These are phyloP conservation scores for Beauveria scarabaeidicola DNA, from an alignment of 2,329 filamentous ascomycete species.

Conservation along the genomic window DNA sequence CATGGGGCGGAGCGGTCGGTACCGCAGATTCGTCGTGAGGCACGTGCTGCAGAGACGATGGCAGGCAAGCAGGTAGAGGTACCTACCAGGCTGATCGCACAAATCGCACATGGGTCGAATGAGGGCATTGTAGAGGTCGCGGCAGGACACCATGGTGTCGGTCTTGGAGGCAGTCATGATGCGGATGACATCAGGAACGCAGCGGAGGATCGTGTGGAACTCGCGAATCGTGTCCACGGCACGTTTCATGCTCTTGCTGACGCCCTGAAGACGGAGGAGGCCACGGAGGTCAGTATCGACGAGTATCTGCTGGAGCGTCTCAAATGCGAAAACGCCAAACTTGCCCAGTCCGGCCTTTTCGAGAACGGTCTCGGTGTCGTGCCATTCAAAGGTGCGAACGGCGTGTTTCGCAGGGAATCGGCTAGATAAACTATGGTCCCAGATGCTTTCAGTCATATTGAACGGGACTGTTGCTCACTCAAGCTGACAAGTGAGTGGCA, in stretches of 20 bases:
- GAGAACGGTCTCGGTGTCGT: neutral
- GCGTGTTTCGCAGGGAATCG: neutral
- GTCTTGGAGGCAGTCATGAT: neutral
- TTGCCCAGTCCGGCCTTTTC: neutral
- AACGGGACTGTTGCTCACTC: neutral
- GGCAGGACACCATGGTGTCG: neutral
- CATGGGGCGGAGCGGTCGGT: neutral
- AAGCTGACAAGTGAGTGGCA: neutral
- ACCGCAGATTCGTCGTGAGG: neutral
- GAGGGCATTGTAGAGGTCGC: neutral
- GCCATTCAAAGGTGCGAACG: neutral
- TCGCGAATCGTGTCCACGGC: neutral
- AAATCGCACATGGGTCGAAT: neutral
- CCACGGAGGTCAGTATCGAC: neutral
- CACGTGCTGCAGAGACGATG: neutral
- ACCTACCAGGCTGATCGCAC: neutral
- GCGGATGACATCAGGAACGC: neutral
- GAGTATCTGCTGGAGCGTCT: neutral
- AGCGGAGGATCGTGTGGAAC: neutral
- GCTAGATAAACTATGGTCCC: neutral
- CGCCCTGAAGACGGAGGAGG: neutral
- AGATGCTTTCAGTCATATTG: neutral
- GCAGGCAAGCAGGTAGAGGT: slow-evolving; percentile 2
- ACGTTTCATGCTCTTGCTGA: neutral
- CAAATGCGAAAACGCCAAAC: neutral